Conservation (phyloP, 805 yeast genomes). For the Pichia membranifaciens region DNA sequence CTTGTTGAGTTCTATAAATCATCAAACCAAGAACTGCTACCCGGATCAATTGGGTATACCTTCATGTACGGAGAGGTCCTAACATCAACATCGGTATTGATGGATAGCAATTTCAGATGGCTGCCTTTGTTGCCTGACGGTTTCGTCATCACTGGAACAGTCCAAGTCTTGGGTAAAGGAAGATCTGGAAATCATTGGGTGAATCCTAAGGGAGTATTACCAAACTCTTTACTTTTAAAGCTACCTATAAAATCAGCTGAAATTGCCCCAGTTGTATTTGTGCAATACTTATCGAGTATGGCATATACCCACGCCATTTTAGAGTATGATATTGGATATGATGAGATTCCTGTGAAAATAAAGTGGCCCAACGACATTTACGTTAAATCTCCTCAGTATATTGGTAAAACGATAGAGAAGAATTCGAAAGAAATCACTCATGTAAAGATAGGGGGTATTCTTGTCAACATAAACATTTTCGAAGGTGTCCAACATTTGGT, state of each 20-base stretch:
- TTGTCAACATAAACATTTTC: slow-evolving; percentile 71
- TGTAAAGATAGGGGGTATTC: slow-evolving; percentile 75
- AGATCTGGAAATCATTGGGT: slow-evolving; percentile 95
- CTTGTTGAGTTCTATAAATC: slow-evolving; percentile 33
- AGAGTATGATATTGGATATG: slow-evolving; percentile 47
- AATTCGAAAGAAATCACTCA: slow-evolving; percentile 51
- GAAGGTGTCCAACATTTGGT: slow-evolving; percentile 58
- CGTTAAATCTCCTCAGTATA: slow-evolving; percentile 59
- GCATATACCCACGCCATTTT: slow-evolving; percentile 77
- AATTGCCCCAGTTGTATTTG: slow-evolving; percentile 61
- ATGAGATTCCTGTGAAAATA: slow-evolving; percentile 68
- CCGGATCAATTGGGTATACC: slow-evolving; percentile 50
- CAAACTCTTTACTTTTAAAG: slow-evolving; percentile 65
- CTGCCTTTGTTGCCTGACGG: slow-evolving; percentile 65
- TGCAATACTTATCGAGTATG: slow-evolving; percentile 79
- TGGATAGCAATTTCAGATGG: slow-evolving; percentile 65
- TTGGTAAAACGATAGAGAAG: slow-evolving; percentile 23
- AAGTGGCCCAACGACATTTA: slow-evolving; percentile 98
- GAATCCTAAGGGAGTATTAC: slow-evolving; percentile 87
- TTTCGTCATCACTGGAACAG: slow-evolving; percentile 61
- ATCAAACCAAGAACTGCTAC: slow-evolving; percentile 12
- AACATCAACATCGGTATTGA: slow-evolving; percentile 75
- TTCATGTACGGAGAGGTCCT: slow-evolving; percentile 81
- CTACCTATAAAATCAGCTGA: slow-evolving; percentile 40
- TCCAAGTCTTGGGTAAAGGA: slow-evolving; percentile 89